Evolutionary conservation across 805 yeast genomes (phyloP), one percentile per base, ranked within the genome.

Genomic region (Teunomyces lycoperdinae): DNA sequence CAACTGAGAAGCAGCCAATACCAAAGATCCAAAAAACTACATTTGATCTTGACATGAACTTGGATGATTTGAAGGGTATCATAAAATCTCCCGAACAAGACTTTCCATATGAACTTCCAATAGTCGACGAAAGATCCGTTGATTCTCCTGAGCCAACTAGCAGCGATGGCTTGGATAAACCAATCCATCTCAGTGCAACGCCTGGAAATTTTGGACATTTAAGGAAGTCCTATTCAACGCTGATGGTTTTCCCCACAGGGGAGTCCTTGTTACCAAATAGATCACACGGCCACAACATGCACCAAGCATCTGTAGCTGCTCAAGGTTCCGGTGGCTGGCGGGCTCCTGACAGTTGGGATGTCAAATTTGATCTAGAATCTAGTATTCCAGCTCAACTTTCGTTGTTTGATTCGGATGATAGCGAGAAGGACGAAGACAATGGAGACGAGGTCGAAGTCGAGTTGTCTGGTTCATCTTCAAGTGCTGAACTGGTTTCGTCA

Each of bases 1-100:
- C 28, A 46, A 45, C 14, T 31, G 39, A 14, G 49, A 56, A 13
- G 49, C 58, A 13, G 54, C 9, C 17, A 28, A 5, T n/a, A 4
- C 11, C 9, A 9, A 17, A 30, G 14, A 10, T 9, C 17, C 10
- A 27, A n/a, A 40, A 28, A 13, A 28, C 43, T 32, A 53, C 56
- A 5, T 67, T 67, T 41, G 68, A 74, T 20, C 69, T 80, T 27
- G 80, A 79, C 45, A 69, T 78, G 48, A 75, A 78, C 51, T 58
- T 78, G 31, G 68, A 69, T 43, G 78, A 79, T 52, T 78, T 80
- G 79, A 64, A 71, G 31, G 81, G 81, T 6, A 80, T 80, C 48
- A 67, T 80, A 39, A 70, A 67, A 44, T 55, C 62, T 3, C 61
- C 64, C 1, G 48, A 49, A 11, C 38, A 39, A 10, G 44, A 17